Percentiles rank a stretch among this genome's conserved stretches.
Evolutionary conservation across 176 grass and related monocot species (phyloP).

Genomic region (Otatea glauca): DNA sequence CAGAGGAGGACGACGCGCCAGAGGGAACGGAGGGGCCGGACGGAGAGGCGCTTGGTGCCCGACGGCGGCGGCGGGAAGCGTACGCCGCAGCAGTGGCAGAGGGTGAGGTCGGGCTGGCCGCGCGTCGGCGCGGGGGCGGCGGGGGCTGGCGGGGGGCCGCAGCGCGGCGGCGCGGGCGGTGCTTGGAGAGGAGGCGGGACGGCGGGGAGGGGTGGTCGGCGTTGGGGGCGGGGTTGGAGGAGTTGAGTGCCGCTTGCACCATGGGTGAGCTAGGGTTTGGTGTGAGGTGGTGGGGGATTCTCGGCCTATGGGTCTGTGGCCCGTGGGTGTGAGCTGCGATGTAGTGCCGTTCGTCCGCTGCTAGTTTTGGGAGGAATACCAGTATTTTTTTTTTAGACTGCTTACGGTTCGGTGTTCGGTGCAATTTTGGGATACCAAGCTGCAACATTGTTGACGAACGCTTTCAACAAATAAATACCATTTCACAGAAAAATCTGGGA

Average conservation of each 20-base stretch:
- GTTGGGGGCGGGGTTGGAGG: constrained; percentile 6
- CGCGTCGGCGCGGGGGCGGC: constrained; percentile 30
- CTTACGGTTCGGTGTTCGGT: too few relatives aligned
- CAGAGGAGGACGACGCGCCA: constrained; percentile 89
- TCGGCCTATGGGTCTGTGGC: neutral
- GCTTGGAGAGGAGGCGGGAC: constrained; percentile 53
- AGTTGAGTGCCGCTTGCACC: constrained; percentile 31
- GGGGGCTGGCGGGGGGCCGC: constrained; percentile 12
- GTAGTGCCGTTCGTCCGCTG: too few relatives aligned
- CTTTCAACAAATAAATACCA: too few relatives aligned
- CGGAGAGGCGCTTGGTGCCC: constrained; percentile 41
- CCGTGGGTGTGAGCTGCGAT: too few relatives aligned
- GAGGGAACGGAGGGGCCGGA: constrained; percentile 62
- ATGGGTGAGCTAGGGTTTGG: constrained; percentile 44
- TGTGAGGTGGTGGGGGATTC: neutral
- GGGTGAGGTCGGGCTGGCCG: constrained; percentile 51
- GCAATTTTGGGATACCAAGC: too few relatives aligned
- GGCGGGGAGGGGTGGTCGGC: constrained; percentile 30
- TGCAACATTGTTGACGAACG: too few relatives aligned
- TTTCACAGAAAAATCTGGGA: too few relatives aligned
- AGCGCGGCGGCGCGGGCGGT: constrained; percentile 47
- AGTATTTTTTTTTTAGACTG: too few relatives aligned
- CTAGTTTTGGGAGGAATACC: too few relatives aligned
- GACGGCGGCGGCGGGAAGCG: constrained; percentile 49
- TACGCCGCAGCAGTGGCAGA: constrained; percentile 63